Evolutionary conservation across 768 basidiomycete species (phyloP), one percentile per base, ranked within the genome.

Genomic region (Mycena leptocephala): DNA sequence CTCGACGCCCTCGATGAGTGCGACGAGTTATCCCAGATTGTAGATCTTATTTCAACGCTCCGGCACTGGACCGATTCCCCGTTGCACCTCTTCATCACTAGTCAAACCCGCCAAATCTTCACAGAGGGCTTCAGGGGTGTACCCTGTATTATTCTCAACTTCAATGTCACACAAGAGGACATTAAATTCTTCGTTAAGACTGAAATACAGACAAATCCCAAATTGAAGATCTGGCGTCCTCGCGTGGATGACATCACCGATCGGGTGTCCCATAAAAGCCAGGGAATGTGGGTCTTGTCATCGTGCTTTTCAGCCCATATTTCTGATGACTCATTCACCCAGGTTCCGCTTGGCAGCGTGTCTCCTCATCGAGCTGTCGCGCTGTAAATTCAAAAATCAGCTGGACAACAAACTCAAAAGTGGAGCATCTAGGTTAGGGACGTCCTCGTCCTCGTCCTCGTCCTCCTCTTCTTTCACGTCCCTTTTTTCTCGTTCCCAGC

Each of bases 1-100:
- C n/a, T 70, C 8, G 70, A 71, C 63, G 70, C 70, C 51, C 61
- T 71, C 20, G 35, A 71, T 20, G 70, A 71, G 35, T 62, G 59
- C 10, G 30, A 14, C 18, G 33, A 71, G 11, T 11, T 63, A 14
- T 2, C 2, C 0, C 13, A 10, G 32, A 43, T 63, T 11, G 9
- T 71, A 13, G 24, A 51, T 1, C 30, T 71, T 13, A 7, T 71
- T 39, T 63, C 70, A 8, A 14, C 9, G 6, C 61, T 71, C 24
- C 59, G 61, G 13, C 8, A 4, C 2, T 71, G 70, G 70, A 28
- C 43, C 1, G 37, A 53, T 30, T 51, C 33, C 32, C 70, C 59
- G 11, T n/a, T 71, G 6, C 70, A 71, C 46, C 41, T 71, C 16
- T 32, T 62, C 11, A 32, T 70, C 58, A 62, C 69, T 43, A 61